These are phyloP conservation scores for Platismatia glauca DNA, from an alignment of 495 filamentous ascomycete genomes.

Conservation along the genomic window DNA sequence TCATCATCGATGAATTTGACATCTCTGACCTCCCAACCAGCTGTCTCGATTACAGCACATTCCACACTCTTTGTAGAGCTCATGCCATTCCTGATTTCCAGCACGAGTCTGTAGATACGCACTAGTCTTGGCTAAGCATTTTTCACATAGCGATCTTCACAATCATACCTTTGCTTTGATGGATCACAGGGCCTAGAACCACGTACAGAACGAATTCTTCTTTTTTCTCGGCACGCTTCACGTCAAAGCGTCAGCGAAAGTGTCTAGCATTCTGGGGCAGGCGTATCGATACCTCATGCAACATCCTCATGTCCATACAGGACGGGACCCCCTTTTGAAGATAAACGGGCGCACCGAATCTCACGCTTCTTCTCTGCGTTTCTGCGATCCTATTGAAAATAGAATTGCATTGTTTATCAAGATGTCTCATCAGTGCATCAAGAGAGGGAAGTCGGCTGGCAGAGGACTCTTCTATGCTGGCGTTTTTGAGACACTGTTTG, in stretches of 20 bases:
- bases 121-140: constrained; percentile 30
- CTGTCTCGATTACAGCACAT: constrained; percentile 35
- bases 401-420: constrained; percentile 44
- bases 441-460: constrained; percentile 40
- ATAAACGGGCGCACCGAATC: constrained; percentile 42
- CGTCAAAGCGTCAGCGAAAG: neutral
- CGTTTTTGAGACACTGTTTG: constrained; percentile 33
- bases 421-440: constrained; percentile 41
- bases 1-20: constrained; percentile 49
- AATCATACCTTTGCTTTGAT: constrained; percentile 16
- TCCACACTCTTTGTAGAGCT: constrained; percentile 41
- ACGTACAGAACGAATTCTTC: constrained; percentile 28
- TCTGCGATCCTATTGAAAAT: constrained; percentile 50
- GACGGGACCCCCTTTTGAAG: constrained; percentile 28
- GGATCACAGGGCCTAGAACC: constrained; percentile 23
- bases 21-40: constrained; percentile 40
- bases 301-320: constrained; percentile 32
- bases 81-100: constrained; percentile 46
- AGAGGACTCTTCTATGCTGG: constrained; percentile 22
- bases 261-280: neutral
- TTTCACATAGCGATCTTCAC: neutral
- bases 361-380: constrained; percentile 47
- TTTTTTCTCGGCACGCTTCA: constrained; percentile 2
- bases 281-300: constrained; percentile 23
- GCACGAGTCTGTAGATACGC: constrained; percentile 40